phyloP scores from a whole-genome alignment of 2,329 filamentous ascomycete species.

The Lasiodiplodia citricola region DNA sequence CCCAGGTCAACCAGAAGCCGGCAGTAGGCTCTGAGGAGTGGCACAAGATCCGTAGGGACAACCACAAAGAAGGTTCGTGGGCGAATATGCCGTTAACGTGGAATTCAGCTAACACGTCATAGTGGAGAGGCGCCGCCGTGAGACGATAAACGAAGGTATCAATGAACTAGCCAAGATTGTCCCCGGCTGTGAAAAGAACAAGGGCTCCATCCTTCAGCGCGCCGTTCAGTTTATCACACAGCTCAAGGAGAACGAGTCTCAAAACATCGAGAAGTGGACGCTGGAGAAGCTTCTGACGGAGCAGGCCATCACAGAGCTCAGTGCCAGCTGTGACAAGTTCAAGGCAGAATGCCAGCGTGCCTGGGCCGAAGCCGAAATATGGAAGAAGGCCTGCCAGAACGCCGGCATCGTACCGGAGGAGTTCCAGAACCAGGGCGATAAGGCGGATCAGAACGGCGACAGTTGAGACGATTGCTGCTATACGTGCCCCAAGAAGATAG shows the following conservation, averaged over 20 bases:
- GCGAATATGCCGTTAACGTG: background rate
- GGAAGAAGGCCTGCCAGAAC: slow-evolving; percentile 63
- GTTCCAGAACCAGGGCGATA: slow-evolving; percentile 47
- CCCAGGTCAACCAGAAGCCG: slow-evolving; percentile 64
- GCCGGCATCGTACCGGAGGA: slow-evolving; percentile 47
- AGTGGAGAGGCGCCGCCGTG: slow-evolving; percentile 95
- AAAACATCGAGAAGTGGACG: slow-evolving; percentile 94
- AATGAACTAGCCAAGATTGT: slow-evolving; percentile 98
- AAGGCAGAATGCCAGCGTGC: slow-evolving; percentile 79
- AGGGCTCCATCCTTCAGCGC: slow-evolving; percentile 92
- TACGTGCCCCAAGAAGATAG: background rate
- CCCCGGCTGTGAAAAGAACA: slow-evolving; percentile 98
- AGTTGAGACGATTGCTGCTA: slow-evolving; percentile 31
- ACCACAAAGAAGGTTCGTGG: slow-evolving; percentile 91
- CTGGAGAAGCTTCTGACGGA: slow-evolving; percentile 88
- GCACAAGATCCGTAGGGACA: slow-evolving; percentile 96
- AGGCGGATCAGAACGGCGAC: slow-evolving; percentile 43
- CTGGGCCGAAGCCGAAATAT: slow-evolving; percentile 78
- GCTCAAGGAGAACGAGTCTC: slow-evolving; percentile 89
- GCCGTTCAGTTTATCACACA: slow-evolving; percentile 94
- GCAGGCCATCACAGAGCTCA: slow-evolving; percentile 87
- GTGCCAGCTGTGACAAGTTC: slow-evolving; percentile 83
- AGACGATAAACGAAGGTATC: slow-evolving; percentile 99
- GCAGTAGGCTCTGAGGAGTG: slow-evolving; percentile 96
- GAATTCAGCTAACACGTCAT: slow-evolving; percentile 24